A percentile compares a stretch with the other conserved stretches of the same genome.
These are phyloP conservation scores for Echinosophora koreensis DNA, from an alignment of 306 rosid genomes.

Conservation along the genomic window DNA sequence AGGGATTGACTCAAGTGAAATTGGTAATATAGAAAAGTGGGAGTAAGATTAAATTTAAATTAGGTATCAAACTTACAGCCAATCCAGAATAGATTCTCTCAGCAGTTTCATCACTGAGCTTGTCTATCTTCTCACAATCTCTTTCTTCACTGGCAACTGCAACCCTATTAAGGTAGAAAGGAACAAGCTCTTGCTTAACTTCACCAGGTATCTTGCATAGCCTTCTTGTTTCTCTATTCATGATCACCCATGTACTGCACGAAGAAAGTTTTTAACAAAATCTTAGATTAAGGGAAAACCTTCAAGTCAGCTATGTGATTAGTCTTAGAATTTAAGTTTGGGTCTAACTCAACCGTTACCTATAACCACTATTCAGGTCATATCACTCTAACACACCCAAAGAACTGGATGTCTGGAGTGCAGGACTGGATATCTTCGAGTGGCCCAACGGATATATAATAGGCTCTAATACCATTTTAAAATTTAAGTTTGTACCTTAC, in stretches of 20 bases:
- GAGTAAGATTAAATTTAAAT: background rate
- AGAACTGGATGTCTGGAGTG: too few species aligned
- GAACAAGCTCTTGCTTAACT: constrained; percentile 76
- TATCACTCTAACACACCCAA: too few species aligned
- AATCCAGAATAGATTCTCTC: constrained; percentile 77
- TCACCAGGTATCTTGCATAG: constrained; percentile 79
- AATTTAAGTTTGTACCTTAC: too few species aligned
- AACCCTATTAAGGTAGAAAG: constrained; percentile 71
- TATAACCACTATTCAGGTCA: too few species aligned
- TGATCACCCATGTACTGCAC: constrained; percentile 92
- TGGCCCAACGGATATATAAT: too few species aligned
- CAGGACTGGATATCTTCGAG: too few species aligned
- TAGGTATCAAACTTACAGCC: constrained; percentile 63
- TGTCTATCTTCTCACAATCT: constrained; percentile 74
- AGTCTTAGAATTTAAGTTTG: too few species aligned
- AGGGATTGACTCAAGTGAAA: background rate
- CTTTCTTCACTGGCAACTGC: constrained; percentile 61
- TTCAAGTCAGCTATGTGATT: background rate
- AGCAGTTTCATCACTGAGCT: constrained; percentile 74
- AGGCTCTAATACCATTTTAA: too few species aligned
- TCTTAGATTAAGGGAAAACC: background rate
- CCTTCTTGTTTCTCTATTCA: constrained; percentile 94
- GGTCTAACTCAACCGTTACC: too few species aligned
- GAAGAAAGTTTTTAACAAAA: background rate
- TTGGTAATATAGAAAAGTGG: background rate